phyloP scores from a whole-genome alignment of 176 grass and related monocot species.

The Raddia guianensis region DNA sequence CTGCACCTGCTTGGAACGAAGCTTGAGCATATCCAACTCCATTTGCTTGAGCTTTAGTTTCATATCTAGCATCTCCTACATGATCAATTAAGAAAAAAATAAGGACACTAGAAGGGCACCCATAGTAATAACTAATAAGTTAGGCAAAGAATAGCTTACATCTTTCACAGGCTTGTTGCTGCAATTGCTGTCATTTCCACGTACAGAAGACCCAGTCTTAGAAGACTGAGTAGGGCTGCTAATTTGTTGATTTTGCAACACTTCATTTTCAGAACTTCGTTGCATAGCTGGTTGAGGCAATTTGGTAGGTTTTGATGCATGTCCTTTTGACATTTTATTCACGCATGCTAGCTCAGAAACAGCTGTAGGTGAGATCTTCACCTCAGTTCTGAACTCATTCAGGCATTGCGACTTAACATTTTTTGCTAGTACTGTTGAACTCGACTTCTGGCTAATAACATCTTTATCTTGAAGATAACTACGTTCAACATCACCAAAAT shows the following conservation, averaged over 20 bases:
- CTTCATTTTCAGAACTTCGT: conserved; percentile 28
- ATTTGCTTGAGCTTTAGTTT: conserved; percentile 69
- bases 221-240: conserved; percentile 35
- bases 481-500: conserved; percentile 42
- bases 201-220: conserved; percentile 46
- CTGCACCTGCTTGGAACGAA: conserved; percentile 56
- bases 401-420: conserved; percentile 33
- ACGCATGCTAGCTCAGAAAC: conserved; percentile 37
- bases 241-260: conserved; percentile 34
- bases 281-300: conserved; percentile 1
- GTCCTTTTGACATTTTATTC: conserved; percentile 36
- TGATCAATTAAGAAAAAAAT: conserved; percentile 20
- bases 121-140: neutral
- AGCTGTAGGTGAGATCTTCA: conserved; percentile 32
- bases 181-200: conserved; percentile 42
- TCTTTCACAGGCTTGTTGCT: conserved; percentile 55
- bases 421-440: conserved; percentile 38
- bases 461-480: conserved; percentile 48
- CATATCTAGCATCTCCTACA: conserved; percentile 68
- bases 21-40: conserved; percentile 61
- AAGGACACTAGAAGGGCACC: neutral
- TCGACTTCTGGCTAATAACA: conserved; percentile 40
- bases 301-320: conserved; percentile 28
- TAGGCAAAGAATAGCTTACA: conserved; percentile 34
- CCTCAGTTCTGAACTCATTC: conserved; percentile 42